These are phyloP conservation scores for Penicillium atrosanguineum DNA, from an alignment of 495 filamentous ascomycete genomes.

Conservation along the genomic window DNA sequence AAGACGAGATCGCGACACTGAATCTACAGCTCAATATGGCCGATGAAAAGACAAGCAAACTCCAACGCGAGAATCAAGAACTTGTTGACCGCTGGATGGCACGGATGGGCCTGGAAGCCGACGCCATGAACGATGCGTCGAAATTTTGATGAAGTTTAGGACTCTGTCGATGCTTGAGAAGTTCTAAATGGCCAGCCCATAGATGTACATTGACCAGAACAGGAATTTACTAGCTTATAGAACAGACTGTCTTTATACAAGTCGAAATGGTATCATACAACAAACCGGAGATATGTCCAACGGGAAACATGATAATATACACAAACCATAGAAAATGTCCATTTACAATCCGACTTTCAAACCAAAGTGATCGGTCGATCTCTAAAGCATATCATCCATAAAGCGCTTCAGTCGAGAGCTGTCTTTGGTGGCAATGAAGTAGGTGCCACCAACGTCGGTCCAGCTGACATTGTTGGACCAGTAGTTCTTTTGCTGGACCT, in stretches of 20 bases:
- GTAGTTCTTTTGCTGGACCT: constrained; percentile 72
- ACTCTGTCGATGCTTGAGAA: neutral
- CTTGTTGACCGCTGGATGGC: constrained; percentile 89
- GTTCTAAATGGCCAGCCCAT: neutral
- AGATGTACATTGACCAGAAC: neutral
- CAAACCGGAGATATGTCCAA: constrained; percentile 18
- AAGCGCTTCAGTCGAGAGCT: constrained; percentile 51
- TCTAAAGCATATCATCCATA: constrained; percentile 35
- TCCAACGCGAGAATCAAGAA: constrained; percentile 82
- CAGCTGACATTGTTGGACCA: constrained; percentile 86
- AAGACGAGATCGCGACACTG: constrained; percentile 84
- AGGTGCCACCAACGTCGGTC: constrained; percentile 79
- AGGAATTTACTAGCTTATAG: neutral
- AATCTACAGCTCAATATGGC: constrained; percentile 86
- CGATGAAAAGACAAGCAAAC: constrained; percentile 63
- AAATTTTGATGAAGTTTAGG: constrained; percentile 36
- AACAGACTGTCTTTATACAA: constrained; percentile 8
- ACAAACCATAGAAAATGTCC: constrained; percentile 11
- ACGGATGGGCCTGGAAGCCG: constrained; percentile 78
- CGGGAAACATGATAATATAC: constrained; percentile 22
- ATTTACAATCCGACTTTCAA: constrained; percentile 5
- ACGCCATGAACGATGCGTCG: constrained; percentile 73
- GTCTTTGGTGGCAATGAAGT: constrained; percentile 86
- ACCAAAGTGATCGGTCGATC: constrained; percentile 3
- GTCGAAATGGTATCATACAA: constrained; percentile 24